Conservation (phyloP, 2,329 filamentous ascomycete genomes). For the Ophiostoma sp. region DNA sequence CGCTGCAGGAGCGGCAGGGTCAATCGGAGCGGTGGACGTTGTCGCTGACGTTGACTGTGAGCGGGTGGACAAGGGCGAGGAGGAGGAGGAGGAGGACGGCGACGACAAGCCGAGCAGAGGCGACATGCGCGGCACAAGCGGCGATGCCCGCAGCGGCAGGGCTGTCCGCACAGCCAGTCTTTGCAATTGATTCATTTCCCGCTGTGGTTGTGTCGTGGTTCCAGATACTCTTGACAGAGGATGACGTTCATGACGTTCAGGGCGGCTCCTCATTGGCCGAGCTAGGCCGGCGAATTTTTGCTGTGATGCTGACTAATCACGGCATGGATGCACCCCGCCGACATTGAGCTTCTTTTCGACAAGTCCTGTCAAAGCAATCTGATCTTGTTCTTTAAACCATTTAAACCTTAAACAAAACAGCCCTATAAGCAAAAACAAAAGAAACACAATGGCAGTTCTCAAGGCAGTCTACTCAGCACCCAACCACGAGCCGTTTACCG, state of each 20-base stretch:
- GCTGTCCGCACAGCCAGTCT: not conserved
- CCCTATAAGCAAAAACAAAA: not conserved
- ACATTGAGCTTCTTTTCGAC: not conserved
- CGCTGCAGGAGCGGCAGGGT: not conserved
- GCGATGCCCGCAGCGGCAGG: not conserved
- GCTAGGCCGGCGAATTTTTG: not conserved
- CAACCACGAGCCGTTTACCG: constrained; percentile 22
- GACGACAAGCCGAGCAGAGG: not conserved
- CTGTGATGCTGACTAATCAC: not conserved
- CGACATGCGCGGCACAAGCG: not conserved
- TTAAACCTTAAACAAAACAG: not conserved
- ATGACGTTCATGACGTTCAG: not conserved
- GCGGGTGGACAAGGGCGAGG: not conserved
- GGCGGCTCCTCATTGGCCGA: constrained; percentile 10
- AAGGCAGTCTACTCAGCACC: constrained; percentile 23
- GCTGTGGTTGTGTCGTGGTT: not conserved
- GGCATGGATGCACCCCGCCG: not conserved
- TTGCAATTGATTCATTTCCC: constrained; percentile 7
- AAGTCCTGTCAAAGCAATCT: not conserved
- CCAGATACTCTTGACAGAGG: not conserved
- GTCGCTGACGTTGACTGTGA: not conserved
- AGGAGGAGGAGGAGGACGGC: not conserved
- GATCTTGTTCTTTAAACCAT: too few species aligned
- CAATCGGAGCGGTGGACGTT: not conserved
- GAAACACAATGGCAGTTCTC: constrained; percentile 15